Evolutionary conservation across 352 stramenopile species (phyloP).

Genomic region (Pythium myriotylum): DNA sequence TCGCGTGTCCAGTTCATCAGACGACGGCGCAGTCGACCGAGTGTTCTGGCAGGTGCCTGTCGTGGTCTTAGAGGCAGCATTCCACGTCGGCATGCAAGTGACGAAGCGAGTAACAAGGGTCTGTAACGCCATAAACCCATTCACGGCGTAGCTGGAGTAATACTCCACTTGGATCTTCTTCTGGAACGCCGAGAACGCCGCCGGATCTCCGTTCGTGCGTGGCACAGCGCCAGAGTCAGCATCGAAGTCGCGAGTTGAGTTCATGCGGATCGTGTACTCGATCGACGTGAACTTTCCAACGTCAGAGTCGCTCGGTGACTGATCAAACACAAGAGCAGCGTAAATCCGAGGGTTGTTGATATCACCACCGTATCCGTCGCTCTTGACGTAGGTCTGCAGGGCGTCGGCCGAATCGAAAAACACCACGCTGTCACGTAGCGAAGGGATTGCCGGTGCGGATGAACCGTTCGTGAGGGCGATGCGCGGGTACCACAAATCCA

Average conservation of each 20-base stretch:
- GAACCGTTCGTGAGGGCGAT: slow-evolving; percentile 33
- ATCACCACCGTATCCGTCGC: slow-evolving; percentile 45
- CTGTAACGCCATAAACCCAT: slow-evolving; percentile 62
- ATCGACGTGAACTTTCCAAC: slow-evolving; percentile 44
- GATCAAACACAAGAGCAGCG: slow-evolving; percentile 61
- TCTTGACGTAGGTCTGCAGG: slow-evolving; percentile 54
- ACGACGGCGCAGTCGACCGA: slow-evolving; percentile 29
- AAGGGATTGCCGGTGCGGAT: slow-evolving; percentile 40
- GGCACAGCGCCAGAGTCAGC: slow-evolving; percentile 29
- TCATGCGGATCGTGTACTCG: slow-evolving; percentile 58
- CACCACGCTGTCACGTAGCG: slow-evolving; percentile 51
- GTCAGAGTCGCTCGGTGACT: slow-evolving; percentile 28
- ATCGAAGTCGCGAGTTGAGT: slow-evolving; percentile 35
- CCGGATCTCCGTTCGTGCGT: slow-evolving; percentile 33
- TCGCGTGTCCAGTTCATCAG: slow-evolving; percentile 32
- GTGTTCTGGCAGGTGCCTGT: slow-evolving; percentile 44
- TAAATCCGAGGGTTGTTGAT: slow-evolving; percentile 55
- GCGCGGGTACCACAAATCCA: slow-evolving; percentile 63
- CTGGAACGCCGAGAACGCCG: slow-evolving; percentile 36
- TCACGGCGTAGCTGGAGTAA: slow-evolving; percentile 46
- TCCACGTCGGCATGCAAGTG: slow-evolving; percentile 53
- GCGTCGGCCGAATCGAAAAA: slow-evolving; percentile 54
- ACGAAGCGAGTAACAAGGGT: slow-evolving; percentile 62
- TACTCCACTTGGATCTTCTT: slow-evolving; percentile 36
- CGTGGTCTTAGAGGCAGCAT: slow-evolving; percentile 36